phyloP scores from a whole-genome alignment of 139 green algal species.

The Micromonas pusilla region DNA sequence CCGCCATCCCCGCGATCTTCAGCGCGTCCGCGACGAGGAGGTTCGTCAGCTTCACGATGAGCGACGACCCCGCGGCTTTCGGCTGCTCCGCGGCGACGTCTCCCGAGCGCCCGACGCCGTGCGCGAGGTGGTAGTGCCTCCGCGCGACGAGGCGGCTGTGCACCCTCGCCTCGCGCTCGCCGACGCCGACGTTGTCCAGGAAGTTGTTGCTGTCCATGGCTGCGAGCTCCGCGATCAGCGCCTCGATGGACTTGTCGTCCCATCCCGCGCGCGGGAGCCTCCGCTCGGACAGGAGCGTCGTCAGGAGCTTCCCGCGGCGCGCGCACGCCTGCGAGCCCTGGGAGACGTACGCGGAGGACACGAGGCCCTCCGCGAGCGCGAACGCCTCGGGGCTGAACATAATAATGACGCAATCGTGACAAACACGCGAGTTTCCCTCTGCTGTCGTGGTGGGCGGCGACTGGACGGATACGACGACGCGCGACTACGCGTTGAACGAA shows the following conservation, averaged over 20 bases:
- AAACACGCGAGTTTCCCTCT: too few relatives aligned
- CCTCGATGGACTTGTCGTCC: background rate
- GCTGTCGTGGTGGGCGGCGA: too few relatives aligned
- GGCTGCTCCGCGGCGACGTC: slow-evolving; percentile 91
- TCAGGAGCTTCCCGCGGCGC: background rate
- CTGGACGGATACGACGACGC: too few relatives aligned
- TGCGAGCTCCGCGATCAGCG: slow-evolving; percentile 52
- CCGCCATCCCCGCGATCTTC: slow-evolving; percentile 19
- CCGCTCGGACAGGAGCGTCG: slow-evolving; percentile 4
- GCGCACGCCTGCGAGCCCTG: background rate
- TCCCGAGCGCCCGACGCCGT: slow-evolving; percentile 86
- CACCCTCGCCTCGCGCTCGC: slow-evolving; percentile 85
- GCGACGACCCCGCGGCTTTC: slow-evolving; percentile 78
- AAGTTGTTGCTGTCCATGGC: slow-evolving; percentile 98
- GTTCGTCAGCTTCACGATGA: slow-evolving; percentile 68
- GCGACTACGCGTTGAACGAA: too few relatives aligned
- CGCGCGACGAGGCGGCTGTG: slow-evolving; percentile 62
- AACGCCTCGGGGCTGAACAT: background rate
- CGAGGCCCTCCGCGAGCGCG: background rate
- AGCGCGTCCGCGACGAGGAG: slow-evolving; percentile 70
- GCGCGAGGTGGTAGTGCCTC: slow-evolving; percentile 70
- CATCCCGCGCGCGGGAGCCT: background rate
- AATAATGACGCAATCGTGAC: too few relatives aligned
- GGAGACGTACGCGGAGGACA: background rate
- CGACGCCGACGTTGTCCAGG: slow-evolving; percentile 76